phyloP scores from a whole-genome alignment of 345 rosid species.

The Hibiscus syriacus region DNA sequence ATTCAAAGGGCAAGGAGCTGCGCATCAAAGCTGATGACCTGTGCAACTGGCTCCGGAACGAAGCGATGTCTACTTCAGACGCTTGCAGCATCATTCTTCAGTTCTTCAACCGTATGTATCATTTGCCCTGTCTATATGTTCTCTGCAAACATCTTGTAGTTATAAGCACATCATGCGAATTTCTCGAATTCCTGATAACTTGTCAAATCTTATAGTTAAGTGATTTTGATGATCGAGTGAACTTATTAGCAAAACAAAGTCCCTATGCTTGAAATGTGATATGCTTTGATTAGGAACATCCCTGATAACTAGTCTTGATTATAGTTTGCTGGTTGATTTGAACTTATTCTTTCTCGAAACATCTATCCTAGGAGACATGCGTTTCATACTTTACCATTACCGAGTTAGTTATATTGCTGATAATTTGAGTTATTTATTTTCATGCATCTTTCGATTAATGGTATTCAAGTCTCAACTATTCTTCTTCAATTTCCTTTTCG shows the following conservation, averaged over 20 bases:
- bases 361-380: background rate
- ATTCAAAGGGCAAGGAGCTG: constrained; percentile 71
- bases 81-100: constrained; percentile 62
- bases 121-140: background rate
- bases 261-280: background rate
- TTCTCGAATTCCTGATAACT: background rate
- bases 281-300: background rate
- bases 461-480: background rate
- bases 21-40: constrained; percentile 55
- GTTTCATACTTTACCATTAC: background rate
- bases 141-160: background rate
- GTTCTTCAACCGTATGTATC: constrained; percentile 74
- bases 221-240: background rate
- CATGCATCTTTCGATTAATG: background rate
- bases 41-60: constrained; percentile 50
- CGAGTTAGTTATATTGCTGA: background rate
- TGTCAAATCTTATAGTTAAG: background rate
- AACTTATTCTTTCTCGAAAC: background rate
- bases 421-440: background rate
- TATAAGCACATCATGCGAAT: background rate
- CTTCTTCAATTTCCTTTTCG: background rate
- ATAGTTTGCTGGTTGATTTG: background rate
- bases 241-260: background rate
- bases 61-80: constrained; percentile 43
- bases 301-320: background rate